phyloP scores from a whole-genome alignment of 2,329 filamentous ascomycete genomes.

The Colletotrichum sp. region DNA sequence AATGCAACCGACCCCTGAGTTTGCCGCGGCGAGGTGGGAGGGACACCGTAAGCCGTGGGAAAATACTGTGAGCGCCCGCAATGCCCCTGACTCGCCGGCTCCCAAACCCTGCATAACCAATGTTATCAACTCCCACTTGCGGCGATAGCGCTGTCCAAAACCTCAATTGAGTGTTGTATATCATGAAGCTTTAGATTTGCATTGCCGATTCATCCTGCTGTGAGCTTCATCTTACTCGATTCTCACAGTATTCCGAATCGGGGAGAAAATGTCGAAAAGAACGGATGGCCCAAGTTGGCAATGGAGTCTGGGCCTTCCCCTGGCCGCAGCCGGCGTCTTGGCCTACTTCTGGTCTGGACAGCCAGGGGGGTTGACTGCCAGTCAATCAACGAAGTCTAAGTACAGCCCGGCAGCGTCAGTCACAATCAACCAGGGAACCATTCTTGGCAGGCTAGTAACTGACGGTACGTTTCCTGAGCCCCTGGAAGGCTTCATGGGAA shows the following conservation, averaged over 20 bases:
- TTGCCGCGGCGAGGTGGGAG: neutral
- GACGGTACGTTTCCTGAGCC: constrained; percentile 33
- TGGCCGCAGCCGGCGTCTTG: neutral
- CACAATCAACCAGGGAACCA: constrained; percentile 32
- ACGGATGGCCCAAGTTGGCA: neutral
- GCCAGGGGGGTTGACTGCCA: neutral
- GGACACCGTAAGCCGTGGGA: neutral
- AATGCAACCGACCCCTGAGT: neutral
- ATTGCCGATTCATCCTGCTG: neutral
- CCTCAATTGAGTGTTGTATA: neutral
- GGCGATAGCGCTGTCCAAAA: neutral
- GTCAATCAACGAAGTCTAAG: neutral
- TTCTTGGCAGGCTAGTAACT: constrained; percentile 35
- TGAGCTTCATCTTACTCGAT: neutral
- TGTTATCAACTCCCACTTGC: neutral
- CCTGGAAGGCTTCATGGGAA: constrained; percentile 47
- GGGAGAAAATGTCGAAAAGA: neutral
- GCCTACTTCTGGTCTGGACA: neutral
- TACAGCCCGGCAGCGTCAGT: constrained; percentile 22
- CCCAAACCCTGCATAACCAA: neutral
- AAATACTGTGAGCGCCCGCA: neutral
- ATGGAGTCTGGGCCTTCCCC: neutral
- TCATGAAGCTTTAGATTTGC: neutral
- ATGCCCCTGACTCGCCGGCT: neutral
- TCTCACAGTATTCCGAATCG: neutral